Evolutionary conservation across 2,329 filamentous ascomycete species (phyloP).

Genomic region (Graphiopsis chlorocephala): DNA sequence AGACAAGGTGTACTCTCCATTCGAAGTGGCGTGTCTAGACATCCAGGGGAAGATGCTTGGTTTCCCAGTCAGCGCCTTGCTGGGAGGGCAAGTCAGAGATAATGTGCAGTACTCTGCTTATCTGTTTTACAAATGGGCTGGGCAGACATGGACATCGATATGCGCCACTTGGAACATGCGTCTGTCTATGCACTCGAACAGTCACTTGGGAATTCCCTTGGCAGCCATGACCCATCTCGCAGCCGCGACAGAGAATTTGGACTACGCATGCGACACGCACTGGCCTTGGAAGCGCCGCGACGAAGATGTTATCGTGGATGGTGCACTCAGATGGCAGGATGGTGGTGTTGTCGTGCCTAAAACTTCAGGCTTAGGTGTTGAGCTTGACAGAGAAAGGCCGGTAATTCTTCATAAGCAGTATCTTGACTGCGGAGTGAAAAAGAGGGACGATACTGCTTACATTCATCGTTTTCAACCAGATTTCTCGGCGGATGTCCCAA

Average conservation of each 20-base stretch:
- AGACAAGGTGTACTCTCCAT: slow-evolving; percentile 8
- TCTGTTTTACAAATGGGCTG: slow-evolving; percentile 13
- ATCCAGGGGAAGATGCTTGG: background rate
- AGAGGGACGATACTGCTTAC: slow-evolving; percentile 7
- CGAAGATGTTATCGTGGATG: background rate
- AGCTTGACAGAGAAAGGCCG: slow-evolving; percentile 3
- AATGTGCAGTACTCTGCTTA: slow-evolving; percentile 14
- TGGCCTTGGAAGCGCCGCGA: slow-evolving; percentile 9
- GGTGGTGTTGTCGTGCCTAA: slow-evolving; percentile 4
- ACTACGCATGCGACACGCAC: slow-evolving; percentile 10
- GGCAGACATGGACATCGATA: background rate
- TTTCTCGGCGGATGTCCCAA: background rate
- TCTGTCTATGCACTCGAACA: slow-evolving; percentile 7
- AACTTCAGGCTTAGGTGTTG: background rate
- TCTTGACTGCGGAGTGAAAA: slow-evolving; percentile 3
- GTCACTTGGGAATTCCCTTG: slow-evolving; percentile 1
- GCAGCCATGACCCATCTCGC: slow-evolving; percentile 11
- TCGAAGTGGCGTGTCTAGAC: slow-evolving; percentile 5
- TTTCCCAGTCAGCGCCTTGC: slow-evolving; percentile 1
- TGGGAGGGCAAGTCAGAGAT: slow-evolving; percentile 2
- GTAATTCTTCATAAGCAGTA: slow-evolving; percentile 2
- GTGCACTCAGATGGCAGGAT: slow-evolving; percentile 4
- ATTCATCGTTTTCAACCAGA: slow-evolving; percentile 2
- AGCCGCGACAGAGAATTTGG: slow-evolving; percentile 2
- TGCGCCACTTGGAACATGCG: slow-evolving; percentile 5